Percentiles rank a stretch among this genome's conserved stretches.
Conservation (phyloP, 805 yeast genomes). For the Danielia oregonensis region DNA sequence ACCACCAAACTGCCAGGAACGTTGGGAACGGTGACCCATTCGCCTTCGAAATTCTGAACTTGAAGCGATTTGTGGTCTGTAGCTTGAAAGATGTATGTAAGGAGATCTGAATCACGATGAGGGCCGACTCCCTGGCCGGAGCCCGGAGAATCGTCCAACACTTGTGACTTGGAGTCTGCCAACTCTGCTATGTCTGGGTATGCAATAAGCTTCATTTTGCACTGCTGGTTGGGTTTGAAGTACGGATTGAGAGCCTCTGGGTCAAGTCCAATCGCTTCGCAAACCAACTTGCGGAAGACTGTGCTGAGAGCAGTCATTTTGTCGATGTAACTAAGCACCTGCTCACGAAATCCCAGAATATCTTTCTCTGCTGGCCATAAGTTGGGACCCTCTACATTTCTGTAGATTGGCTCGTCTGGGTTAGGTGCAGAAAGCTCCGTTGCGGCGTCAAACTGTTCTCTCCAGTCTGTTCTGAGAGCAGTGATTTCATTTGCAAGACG, state of each 20-base stretch:
- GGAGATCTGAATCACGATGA: conserved; percentile 62
- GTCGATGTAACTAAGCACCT: conserved; percentile 39
- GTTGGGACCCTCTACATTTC: conserved; percentile 55
- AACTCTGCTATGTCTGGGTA: conserved; percentile 46
- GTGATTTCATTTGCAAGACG: conserved; percentile 57
- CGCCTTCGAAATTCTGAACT: conserved; percentile 51
- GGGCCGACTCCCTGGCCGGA: conserved; percentile 57
- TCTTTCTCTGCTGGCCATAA: conserved; percentile 44
- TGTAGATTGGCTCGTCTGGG: conserved; percentile 38
- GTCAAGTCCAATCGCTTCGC: conserved; percentile 53
- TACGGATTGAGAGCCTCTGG: conserved; percentile 42
- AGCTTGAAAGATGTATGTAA: conserved; percentile 60
- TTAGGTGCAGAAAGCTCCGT: conserved; percentile 46
- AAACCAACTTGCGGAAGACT: conserved; percentile 43
- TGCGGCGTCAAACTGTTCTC: conserved; percentile 62
- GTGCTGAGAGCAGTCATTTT: conserved; percentile 44
- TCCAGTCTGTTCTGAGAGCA: conserved; percentile 49
- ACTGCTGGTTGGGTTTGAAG: conserved; percentile 50
- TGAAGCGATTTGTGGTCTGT: conserved; percentile 50
- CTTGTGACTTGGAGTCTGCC: conserved; percentile 18
- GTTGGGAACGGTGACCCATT: conserved; percentile 55
- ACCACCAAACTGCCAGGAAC: conserved; percentile 48
- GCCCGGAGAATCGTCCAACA: conserved; percentile 25
- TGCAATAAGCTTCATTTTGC: conserved; percentile 51
- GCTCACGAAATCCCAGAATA: conserved; percentile 42